Percentiles rank a stretch among this genome's conserved stretches.
These are phyloP conservation scores for Hypericum perforatum DNA, from an alignment of 345 rosid genomes.

Conservation along the genomic window DNA sequence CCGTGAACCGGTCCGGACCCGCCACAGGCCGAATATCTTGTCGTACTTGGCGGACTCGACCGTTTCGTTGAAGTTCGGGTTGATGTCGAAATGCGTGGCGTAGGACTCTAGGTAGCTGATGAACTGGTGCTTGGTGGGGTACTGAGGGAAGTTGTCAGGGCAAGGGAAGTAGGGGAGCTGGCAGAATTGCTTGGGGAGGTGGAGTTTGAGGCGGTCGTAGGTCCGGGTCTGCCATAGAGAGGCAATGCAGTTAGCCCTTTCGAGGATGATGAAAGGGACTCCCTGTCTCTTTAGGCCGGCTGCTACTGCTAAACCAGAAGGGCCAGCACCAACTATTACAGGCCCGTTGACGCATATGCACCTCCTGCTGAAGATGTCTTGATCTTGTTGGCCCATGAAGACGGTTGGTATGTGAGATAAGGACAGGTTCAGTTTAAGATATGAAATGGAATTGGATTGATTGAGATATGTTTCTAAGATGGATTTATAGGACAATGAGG, in stretches of 20 bases:
- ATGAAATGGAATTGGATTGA: too few relatives aligned
- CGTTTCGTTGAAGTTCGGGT: conserved; percentile 33
- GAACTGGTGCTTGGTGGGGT: conserved; percentile 33
- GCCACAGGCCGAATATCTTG: conserved; percentile 30
- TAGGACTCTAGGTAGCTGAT: conserved; percentile 37
- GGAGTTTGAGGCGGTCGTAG: conserved; percentile 42
- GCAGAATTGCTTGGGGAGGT: conserved; percentile 47
- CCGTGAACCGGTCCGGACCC: conserved; percentile 24
- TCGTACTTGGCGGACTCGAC: conserved; percentile 32
- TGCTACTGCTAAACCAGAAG: conserved; percentile 32
- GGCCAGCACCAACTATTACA: conserved; percentile 35
- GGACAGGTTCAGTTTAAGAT: too few relatives aligned
- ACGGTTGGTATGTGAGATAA: not conserved
- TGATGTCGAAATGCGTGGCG: conserved; percentile 27
- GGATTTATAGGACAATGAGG: too few relatives aligned
- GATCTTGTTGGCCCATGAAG: not conserved
- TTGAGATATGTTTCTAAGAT: too few relatives aligned
- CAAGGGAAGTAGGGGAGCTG: conserved; percentile 41
- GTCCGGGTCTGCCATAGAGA: conserved; percentile 44
- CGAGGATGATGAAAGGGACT: conserved; percentile 40
- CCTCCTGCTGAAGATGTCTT: conserved; percentile 23
- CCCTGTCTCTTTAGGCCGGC: conserved; percentile 40
- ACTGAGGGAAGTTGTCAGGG: conserved; percentile 33
- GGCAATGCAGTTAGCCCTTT: conserved; percentile 36
- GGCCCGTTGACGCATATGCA: conserved; percentile 37